Evolutionary conservation across 345 rosid genomes (phyloP).

Genomic region (Euphorbia peplus): DNA sequence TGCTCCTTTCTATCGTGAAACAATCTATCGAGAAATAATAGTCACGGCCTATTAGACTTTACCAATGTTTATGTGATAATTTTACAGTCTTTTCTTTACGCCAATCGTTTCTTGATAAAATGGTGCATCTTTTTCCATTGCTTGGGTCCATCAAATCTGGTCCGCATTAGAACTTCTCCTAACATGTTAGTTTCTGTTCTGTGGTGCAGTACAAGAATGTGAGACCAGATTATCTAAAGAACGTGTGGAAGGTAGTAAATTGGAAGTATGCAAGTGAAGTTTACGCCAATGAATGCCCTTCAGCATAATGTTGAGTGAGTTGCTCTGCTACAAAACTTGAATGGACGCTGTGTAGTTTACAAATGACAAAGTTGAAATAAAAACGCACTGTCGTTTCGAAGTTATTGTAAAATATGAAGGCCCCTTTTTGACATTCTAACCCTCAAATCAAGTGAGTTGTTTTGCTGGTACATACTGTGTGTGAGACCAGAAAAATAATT

Average conservation of each 20-base stretch:
- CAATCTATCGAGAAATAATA: no score
- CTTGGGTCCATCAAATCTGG: no score
- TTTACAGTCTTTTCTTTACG: no score
- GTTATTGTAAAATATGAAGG: constrained; percentile 1
- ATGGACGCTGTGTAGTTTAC: no score
- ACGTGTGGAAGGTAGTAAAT: constrained; percentile 88
- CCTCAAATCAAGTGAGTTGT: background rate
- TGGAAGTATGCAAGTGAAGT: constrained; percentile 80
- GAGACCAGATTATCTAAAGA: constrained; percentile 84
- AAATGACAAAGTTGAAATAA: background rate
- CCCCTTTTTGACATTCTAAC: background rate
- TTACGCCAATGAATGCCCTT: constrained; percentile 54
- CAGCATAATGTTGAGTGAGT: constrained; percentile 10
- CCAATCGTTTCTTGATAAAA: no score
- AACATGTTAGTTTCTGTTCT: background rate
- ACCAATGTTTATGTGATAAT: no score
- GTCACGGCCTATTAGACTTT: no score
- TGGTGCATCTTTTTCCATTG: no score
- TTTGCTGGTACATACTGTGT: background rate
- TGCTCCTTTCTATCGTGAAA: no score
- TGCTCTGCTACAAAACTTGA: no score
- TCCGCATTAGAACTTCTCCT: background rate
- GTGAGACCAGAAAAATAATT: constrained; percentile 9
- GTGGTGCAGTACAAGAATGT: constrained; percentile 80
- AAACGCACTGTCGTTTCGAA: background rate